Evolutionary conservation across 768 basidiomycete genomes (phyloP).

Genomic region (Leccinum boreale): DNA sequence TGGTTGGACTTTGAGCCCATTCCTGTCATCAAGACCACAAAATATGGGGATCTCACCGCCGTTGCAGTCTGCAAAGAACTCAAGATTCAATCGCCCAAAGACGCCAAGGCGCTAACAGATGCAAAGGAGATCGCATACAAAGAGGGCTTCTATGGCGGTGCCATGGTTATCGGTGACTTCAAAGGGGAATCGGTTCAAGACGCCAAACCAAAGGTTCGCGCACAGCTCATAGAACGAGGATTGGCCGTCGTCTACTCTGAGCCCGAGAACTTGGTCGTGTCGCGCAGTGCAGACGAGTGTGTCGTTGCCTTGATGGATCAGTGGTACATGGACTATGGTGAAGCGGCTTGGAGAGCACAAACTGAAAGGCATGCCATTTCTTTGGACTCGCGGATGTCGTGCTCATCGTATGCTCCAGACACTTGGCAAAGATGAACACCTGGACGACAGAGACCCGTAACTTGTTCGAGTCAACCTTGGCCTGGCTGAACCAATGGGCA

Average conservation of each 20-base stretch:
- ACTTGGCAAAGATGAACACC: conserved; percentile 83
- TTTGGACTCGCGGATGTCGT: background rate
- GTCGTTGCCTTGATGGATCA: conserved; percentile 98
- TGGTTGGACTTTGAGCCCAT: conserved; percentile 87
- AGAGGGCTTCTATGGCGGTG: conserved; percentile 95
- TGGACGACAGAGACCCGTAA: conserved; percentile 91
- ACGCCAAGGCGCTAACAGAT: conserved; percentile 87
- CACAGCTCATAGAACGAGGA: conserved; percentile 72
- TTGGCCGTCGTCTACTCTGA: conserved; percentile 92
- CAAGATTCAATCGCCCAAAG: conserved; percentile 95
- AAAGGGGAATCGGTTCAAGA: conserved; percentile 86
- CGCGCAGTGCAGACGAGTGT: conserved; percentile 93
- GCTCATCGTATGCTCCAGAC: conserved; percentile 38
- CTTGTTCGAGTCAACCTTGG: conserved; percentile 85
- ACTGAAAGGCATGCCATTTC: conserved; percentile 65
- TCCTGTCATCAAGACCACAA: conserved; percentile 82
- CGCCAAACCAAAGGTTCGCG: conserved; percentile 86
- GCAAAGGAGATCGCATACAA: conserved; percentile 99
- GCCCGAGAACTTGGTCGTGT: conserved; percentile 88
- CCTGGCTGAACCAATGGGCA: conserved; percentile 98
- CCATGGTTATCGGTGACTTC: conserved; percentile 88
- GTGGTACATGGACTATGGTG: conserved; percentile 99
- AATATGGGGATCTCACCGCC: conserved; percentile 92
- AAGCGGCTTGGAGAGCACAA: conserved; percentile 81
- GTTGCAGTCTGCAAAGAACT: conserved; percentile 79